Base-by-base conservation (phyloP, 805 yeast species). In the Sungouiozyma intestinalis region DNA sequence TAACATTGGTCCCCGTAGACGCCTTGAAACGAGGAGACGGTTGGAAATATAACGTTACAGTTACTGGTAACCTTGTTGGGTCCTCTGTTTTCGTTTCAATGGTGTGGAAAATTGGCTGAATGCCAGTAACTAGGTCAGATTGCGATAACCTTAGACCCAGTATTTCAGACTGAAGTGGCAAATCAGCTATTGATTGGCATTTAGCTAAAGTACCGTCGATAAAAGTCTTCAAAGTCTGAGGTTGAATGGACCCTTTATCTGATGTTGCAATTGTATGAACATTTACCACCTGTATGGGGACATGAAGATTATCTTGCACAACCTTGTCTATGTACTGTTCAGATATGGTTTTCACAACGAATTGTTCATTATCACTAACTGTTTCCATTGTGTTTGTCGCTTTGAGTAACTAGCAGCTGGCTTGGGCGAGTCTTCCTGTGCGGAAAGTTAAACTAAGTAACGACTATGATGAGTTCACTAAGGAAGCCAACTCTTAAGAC, bases 1-100 rank as follows among this genome's bases (percentile, higher is more conserved):
- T 97, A 6, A 92, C 76, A 60, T 87, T 88, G 2, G 97, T 92
- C 3, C 99, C 99, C 1, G 97, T 85, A 52, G 83, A 84, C 41
- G 94, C 88, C 45, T 74, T 72, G 52, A 87, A 82, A 49, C 74
- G 72, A 4, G 50, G 41, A 4, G 40, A 40, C 4, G 50, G 48
- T 33, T 47, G 46, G 20, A 34, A 44, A 20, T 45, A 36, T 31
- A 47, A 34, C 9, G 43, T 40, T 9, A 42, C 20, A 3, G 34
- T 13, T 3, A 47, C 29, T 4, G 42, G 42, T 35, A 47, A 21
- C 2, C 36, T 35, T 4, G 9, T 17, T 16, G 7, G 13, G 21
- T 17, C 6, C 31, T 34, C 33, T n/a, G 33, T 17, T 13, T 14
- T 13, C 19, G 27, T 29, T 3, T 35, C 35, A 14, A 32, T 13